These are phyloP conservation scores for Xylariomycetidae sp. DNA, from an alignment of 2,329 filamentous ascomycete genomes.

Conservation along the genomic window DNA sequence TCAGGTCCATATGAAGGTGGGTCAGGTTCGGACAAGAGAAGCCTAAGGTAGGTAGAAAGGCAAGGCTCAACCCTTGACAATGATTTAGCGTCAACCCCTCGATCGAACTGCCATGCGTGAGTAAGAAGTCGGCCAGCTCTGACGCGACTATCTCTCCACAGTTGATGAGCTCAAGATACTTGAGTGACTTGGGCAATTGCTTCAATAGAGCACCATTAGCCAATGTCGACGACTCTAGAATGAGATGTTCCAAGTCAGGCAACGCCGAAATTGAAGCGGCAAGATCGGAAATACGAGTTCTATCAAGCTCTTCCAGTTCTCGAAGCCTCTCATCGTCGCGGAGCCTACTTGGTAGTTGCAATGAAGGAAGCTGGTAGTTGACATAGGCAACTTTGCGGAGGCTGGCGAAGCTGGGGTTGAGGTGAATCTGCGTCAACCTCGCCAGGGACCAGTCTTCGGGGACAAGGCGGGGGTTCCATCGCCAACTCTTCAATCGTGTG, in stretches of 20 bases:
- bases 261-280: slow-evolving; percentile 50
- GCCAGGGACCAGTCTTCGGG: slow-evolving; percentile 41
- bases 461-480: slow-evolving; percentile 55
- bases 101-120: slow-evolving; percentile 62
- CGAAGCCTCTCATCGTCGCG: slow-evolving; percentile 15
- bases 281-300: slow-evolving; percentile 27
- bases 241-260: slow-evolving; percentile 59
- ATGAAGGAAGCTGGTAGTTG: slow-evolving; percentile 56
- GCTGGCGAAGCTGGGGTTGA: slow-evolving; percentile 48
- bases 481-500: slow-evolving; percentile 49
- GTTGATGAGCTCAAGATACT: slow-evolving; percentile 69
- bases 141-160: slow-evolving; percentile 71
- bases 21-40: slow-evolving; percentile 65
- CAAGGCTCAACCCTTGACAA: slow-evolving; percentile 73
- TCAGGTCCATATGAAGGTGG: slow-evolving; percentile 70
- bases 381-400: slow-evolving; percentile 56
- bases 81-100: slow-evolving; percentile 67
- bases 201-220: slow-evolving; percentile 66
- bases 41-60: slow-evolving; percentile 65
- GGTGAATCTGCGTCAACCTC: slow-evolving; percentile 50
- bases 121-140: slow-evolving; percentile 60
- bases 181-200: slow-evolving; percentile 61
- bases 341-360: slow-evolving; percentile 12
- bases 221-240: slow-evolving; percentile 71
- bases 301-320: slow-evolving; percentile 26